phyloP scores from a whole-genome alignment of 2,329 filamentous ascomycete species.

The Elsinoe fawcettii region DNA sequence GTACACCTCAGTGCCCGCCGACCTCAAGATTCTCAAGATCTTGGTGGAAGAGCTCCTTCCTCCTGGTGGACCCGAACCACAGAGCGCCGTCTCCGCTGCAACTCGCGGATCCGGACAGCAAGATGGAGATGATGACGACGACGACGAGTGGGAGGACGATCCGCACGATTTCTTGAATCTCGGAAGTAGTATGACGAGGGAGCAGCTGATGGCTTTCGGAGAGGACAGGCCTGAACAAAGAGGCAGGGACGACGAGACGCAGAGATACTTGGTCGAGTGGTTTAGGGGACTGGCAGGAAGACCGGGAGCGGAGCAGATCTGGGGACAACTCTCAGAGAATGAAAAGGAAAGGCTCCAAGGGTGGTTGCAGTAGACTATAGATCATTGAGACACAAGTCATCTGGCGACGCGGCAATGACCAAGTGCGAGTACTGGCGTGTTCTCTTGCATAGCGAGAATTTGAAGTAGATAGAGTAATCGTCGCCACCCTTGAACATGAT shows the following conservation, averaged over 20 bases:
- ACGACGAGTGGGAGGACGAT: not conserved
- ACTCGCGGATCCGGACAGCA: constrained; percentile 48
- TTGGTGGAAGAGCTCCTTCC: constrained; percentile 85
- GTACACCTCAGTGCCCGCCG: constrained; percentile 78
- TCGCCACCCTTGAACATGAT: not conserved
- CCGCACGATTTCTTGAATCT: constrained; percentile 60
- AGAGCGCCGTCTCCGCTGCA: constrained; percentile 41
- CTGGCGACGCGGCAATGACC: not conserved
- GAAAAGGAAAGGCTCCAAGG: constrained; percentile 47
- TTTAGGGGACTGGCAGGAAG: constrained; percentile 55
- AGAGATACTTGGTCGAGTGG: constrained; percentile 74
- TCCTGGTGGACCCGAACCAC: constrained; percentile 53
- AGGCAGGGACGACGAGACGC: constrained; percentile 81
- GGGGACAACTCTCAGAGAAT: constrained; percentile 44
- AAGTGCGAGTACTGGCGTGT: not conserved
- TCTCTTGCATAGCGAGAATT: not conserved
- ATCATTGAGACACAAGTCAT: not conserved
- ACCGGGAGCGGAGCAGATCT: constrained; percentile 49
- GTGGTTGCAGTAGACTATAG: constrained; percentile 18
- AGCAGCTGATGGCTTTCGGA: constrained; percentile 74
- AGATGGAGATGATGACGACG: constrained; percentile 61
- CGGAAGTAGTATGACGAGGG: constrained; percentile 44
- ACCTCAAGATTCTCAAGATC: constrained; percentile 93
- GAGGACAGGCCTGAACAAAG: constrained; percentile 43
- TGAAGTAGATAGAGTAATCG: not conserved